These are phyloP conservation scores for Juncus effusus DNA, from an alignment of 176 grass and related monocot genomes.

Conservation along the genomic window DNA sequence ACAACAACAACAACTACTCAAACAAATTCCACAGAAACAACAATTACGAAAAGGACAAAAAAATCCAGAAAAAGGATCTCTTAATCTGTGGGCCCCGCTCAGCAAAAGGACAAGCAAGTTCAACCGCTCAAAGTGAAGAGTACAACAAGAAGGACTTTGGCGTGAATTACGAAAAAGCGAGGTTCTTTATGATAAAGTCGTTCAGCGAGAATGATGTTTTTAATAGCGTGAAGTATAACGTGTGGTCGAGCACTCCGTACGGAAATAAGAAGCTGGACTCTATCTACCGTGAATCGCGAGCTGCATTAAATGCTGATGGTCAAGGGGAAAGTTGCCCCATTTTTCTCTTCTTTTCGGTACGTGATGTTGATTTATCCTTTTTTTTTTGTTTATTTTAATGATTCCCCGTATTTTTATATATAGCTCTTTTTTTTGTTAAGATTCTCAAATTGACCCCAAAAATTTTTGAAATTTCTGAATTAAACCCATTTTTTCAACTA, in stretches of 20 bases:
- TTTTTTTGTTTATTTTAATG: conserved; percentile 16
- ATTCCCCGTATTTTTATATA: not conserved
- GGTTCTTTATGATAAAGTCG: conserved; percentile 91
- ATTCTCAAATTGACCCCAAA: not conserved
- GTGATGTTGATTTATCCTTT: conserved; percentile 23
- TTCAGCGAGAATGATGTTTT: conserved; percentile 85
- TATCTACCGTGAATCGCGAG: conserved; percentile 52
- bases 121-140: conserved; percentile 12
- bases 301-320: conserved; percentile 29
- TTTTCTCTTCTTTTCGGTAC: conserved; percentile 88
- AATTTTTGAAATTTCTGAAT: not conserved
- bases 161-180: conserved; percentile 60
- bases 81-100: conserved; percentile 11
- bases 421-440: conserved; percentile 1
- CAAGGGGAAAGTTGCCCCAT: conserved; percentile 54
- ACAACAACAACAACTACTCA: not conserved
- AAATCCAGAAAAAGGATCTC: not conserved
- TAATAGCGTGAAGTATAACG: conserved; percentile 73
- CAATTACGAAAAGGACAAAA: not conserved
- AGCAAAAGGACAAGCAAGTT: conserved; percentile 3
- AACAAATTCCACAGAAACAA: conserved; percentile 8
- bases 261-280: conserved; percentile 73
- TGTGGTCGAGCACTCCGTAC: conserved; percentile 79
- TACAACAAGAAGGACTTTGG: conserved; percentile 58
- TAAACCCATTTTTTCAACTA: no score